Base-by-base conservation (phyloP, 176 grass and related monocot species). In the Otatea glauca region DNA sequence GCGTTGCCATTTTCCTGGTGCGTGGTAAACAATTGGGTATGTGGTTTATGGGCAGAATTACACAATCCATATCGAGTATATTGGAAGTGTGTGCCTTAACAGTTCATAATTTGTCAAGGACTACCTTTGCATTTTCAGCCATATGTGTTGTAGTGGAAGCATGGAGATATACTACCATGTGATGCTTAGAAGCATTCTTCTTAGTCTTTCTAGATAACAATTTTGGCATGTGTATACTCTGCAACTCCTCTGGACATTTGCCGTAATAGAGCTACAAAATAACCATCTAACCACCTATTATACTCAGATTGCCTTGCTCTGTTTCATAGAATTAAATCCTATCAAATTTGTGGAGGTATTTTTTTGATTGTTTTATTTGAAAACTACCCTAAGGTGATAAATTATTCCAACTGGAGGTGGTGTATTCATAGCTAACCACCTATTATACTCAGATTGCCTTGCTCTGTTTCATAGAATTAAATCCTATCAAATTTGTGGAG, bases 401-500 rank as follows among this genome's bases (percentile, higher is more conserved):
- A 51, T 66, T 49, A 38, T 51, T 49, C 18, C 64, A 45, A 38
- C 21, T 24, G 77, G 62, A 80, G 55, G 59, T 49, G 10, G 42
- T 47, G 13, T 37, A 65, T 81, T 66, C 55, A 65, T 74, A 69
- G 50, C n/a, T n/a, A n/a, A n/a, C n/a, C n/a, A n/a, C n/a, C n/a
- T n/a, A 72, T 48, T 70, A 60, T 72, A 72, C 68, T 17, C 55
- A 82, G 53, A 60, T 63, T 15, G 27, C 21, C 4, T 64, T 64
- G 70, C 12, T 74, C 42, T 62, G 23, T 62, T 83, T 48, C 2
- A 39, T 69, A 50, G 21, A 65, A 74, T 21, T 38, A 74, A 73
- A 65, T 73, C 70, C 29, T 74, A 24, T 73, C 27, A 83, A 37
- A 38, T 64, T 50, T 74, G 20, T 51, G 27, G 12, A 61, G 59